Base-by-base conservation (phyloP, 345 rosid species). In the Melaleuca quinquenervia region DNA sequence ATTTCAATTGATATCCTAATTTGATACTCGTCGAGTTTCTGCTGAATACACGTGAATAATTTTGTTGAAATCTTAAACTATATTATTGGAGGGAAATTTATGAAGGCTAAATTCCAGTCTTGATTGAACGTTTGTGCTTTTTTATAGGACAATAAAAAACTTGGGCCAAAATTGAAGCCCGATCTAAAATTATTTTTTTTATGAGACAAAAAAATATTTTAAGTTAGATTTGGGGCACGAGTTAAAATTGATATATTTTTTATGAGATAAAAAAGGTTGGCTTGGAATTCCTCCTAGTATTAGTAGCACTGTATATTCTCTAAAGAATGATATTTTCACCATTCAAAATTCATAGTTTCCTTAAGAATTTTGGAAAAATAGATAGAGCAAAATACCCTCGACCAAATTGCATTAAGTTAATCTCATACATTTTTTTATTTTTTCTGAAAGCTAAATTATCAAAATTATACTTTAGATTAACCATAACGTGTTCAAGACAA, bases 331-430 rank as follows among this genome's bases (percentile, higher is more conserved):
- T 56, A 26, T 56, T 56, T 56, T 26, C 15, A 24, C 29, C 0
- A 4, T 56, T 26, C 14, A 11, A 56, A 26, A 0, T 11, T 56
- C 26, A 24, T 26, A 56, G 24, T 56, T 56, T 56, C 26, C 64
- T 29, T 0, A 6, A 56, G n/a, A 56, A 11, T 56, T 56, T 13
- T 56, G 16, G 64, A 55, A 11, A 55, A 22, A 55, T 9, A 24
- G 11, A 24, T 24, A 55, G 16, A 56, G 13, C 64, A 56, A 56
- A 1, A 11, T 56, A 56, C 1, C 1, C 3, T 56, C 7, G 15
- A 26, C 7, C 0, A 56, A 26, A 56, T 0, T 5, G 0, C 0
- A 0, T 9, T 1, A 26, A 56, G 11, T 26, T 56, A 2, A 26
- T 56, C 15, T 0, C 62, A 5, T 5, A 11, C 14, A 27, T 18